phyloP scores from a whole-genome alignment of 108 stramenopile species.

The Cyclotella choctawhatcheeana region DNA sequence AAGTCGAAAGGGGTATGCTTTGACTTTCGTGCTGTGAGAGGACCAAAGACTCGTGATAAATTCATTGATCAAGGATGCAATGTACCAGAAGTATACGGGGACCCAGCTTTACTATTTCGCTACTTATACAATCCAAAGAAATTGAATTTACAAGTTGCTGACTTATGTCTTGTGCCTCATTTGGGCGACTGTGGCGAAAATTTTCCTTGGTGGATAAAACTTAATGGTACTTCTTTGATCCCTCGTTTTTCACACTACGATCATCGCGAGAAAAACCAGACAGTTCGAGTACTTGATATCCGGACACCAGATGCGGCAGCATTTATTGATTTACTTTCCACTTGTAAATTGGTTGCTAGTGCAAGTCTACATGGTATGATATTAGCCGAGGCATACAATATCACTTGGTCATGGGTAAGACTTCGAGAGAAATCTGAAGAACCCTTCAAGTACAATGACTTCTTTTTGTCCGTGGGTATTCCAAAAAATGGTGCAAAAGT shows the following conservation, averaged over 20 bases:
- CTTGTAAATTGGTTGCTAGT: constrained; percentile 17
- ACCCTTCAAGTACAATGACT: constrained; percentile 16
- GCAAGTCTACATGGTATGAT: constrained; percentile 23
- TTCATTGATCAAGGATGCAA: neutral
- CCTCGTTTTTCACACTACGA: constrained; percentile 12
- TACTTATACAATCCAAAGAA: constrained; percentile 1
- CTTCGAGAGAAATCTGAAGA: constrained; percentile 1
- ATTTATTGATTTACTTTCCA: neutral
- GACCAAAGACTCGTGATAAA: constrained; percentile 16
- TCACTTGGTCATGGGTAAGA: constrained; percentile 19
- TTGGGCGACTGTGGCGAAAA: constrained; percentile 7
- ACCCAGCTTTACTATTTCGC: constrained; percentile 17
- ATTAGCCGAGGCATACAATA: constrained; percentile 21
- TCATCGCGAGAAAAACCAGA: neutral
- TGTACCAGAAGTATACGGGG: constrained; percentile 21
- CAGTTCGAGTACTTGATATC: constrained; percentile 12
- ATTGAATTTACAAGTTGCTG: neutral
- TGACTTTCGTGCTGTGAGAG: constrained; percentile 18
- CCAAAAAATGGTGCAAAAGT: neutral
- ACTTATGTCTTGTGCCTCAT: constrained; percentile 17
- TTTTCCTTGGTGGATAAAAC: constrained; percentile 6
- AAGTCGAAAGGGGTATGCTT: constrained; percentile 5
- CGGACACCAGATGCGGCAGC: constrained; percentile 17
- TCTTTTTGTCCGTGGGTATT: constrained; percentile 21
- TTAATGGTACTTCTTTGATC: constrained; percentile 7